Conservation (phyloP, 2,329 filamentous ascomycete species). For the Microdochium nivale region DNA sequence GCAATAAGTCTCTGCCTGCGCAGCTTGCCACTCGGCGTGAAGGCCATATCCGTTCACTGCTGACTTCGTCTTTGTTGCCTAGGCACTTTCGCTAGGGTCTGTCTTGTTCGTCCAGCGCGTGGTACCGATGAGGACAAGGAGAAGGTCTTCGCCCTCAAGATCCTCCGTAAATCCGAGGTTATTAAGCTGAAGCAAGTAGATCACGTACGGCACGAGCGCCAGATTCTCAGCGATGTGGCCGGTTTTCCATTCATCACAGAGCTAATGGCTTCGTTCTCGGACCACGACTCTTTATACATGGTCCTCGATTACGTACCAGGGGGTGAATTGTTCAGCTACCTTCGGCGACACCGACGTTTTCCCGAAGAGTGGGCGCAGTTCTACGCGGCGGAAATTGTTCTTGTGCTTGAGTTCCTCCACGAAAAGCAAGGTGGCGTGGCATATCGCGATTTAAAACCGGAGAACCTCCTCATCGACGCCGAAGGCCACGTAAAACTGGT, state of each 20-base stretch:
- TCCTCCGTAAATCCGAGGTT: slow-evolving; percentile 62
- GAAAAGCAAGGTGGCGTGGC: slow-evolving; percentile 70
- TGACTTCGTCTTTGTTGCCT: slow-evolving; percentile 2
- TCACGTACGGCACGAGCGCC: slow-evolving; percentile 76
- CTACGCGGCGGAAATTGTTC: slow-evolving; percentile 76
- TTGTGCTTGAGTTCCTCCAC: slow-evolving; percentile 74
- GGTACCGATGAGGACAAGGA: slow-evolving; percentile 42
- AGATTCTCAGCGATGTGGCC: slow-evolving; percentile 67
- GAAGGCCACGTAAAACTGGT: slow-evolving; percentile 76
- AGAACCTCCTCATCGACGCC: slow-evolving; percentile 71
- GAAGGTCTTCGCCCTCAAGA: slow-evolving; percentile 75
- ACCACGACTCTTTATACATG: slow-evolving; percentile 72
- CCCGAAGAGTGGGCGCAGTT: slow-evolving; percentile 71
- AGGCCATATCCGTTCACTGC: not conserved
- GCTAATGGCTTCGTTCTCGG: slow-evolving; percentile 70
- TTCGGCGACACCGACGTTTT: slow-evolving; percentile 69
- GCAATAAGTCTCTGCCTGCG: not conserved
- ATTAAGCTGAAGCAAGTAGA: slow-evolving; percentile 81
- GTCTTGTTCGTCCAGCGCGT: slow-evolving; percentile 60
- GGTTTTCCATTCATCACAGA: slow-evolving; percentile 79
- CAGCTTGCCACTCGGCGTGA: not conserved
- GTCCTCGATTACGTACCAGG: slow-evolving; percentile 77
- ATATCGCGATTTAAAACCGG: slow-evolving; percentile 75
- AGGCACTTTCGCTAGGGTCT: slow-evolving; percentile 78
- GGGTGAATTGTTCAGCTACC: slow-evolving; percentile 77